phyloP scores from a whole-genome alignment of 768 basidiomycete species.

The Auriculariales sp. region DNA sequence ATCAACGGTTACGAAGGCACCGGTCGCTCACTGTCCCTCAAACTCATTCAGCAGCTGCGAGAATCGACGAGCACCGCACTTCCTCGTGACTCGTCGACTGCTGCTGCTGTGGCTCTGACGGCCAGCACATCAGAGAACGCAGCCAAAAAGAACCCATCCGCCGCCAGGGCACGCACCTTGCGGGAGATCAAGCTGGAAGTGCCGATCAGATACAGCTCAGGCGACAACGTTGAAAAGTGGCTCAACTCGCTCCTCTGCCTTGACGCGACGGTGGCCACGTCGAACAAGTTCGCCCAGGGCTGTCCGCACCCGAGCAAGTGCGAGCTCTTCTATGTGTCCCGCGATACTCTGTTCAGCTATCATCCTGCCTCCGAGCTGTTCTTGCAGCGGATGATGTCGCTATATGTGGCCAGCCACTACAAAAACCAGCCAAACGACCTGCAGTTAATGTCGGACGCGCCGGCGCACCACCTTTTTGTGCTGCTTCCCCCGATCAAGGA shows the following conservation, averaged over 20 bases:
- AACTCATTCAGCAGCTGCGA: slow-evolving; percentile 91
- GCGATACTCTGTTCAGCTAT: slow-evolving; percentile 93
- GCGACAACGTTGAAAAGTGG: slow-evolving; percentile 91
- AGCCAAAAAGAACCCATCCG: slow-evolving; percentile 27
- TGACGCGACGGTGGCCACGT: slow-evolving; percentile 56
- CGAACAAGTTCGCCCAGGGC: slow-evolving; percentile 41
- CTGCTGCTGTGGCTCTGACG: slow-evolving; percentile 27
- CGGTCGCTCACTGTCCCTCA: slow-evolving; percentile 94
- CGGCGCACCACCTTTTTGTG: slow-evolving; percentile 93
- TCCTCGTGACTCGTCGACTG: slow-evolving; percentile 37
- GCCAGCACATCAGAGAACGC: slow-evolving; percentile 4
- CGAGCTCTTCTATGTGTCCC: slow-evolving; percentile 87
- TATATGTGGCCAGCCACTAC: slow-evolving; percentile 96
- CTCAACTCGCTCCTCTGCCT: slow-evolving; percentile 81
- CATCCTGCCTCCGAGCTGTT: slow-evolving; percentile 97
- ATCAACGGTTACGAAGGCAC: slow-evolving; percentile 99
- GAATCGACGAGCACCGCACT: slow-evolving; percentile 77
- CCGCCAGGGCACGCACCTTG: slow-evolving; percentile 58
- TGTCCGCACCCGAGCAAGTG: slow-evolving; percentile 90
- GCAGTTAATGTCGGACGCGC: slow-evolving; percentile 93
- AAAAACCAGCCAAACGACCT: slow-evolving; percentile 99
- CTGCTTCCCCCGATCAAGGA: slow-evolving; percentile 85
- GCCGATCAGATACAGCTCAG: slow-evolving; percentile 81
- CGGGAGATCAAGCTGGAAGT: slow-evolving; percentile 91
- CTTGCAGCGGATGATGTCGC: slow-evolving; percentile 94